Evolutionary conservation across 371 early-diverging fungal genomes (phyloP).

Genomic region (Mortierella sp.): DNA sequence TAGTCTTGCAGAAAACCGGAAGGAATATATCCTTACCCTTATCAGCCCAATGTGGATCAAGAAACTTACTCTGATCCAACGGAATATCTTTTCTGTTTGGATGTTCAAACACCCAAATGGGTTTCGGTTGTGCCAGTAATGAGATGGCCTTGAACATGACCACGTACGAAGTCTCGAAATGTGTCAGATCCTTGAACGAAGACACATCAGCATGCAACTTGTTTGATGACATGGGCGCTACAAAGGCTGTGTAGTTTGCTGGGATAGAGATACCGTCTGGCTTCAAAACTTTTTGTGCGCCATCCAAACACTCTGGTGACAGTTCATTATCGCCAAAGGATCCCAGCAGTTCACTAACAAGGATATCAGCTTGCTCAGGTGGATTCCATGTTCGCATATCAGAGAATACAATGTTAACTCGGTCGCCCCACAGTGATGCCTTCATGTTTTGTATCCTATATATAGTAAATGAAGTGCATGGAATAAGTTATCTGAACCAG

Average conservation of each 20-base stretch:
- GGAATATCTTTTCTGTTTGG: conserved; percentile 66
- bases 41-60: background rate
- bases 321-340: conserved; percentile 98
- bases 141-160: conserved; percentile 88
- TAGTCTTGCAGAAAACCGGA: too few relatives aligned
- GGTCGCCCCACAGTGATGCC: conserved; percentile 81
- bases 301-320: conserved; percentile 96
- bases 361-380: conserved; percentile 85
- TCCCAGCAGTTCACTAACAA: conserved; percentile 92
- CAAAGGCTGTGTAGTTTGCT: conserved; percentile 81
- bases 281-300: conserved; percentile 89
- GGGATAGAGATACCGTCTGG: conserved; percentile 94
- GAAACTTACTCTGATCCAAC: conserved; percentile 37
- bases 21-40: background rate
- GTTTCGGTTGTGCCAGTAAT: conserved; percentile 74
- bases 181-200: conserved; percentile 72
- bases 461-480: background rate
- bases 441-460: conserved; percentile 82
- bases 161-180: conserved; percentile 92
- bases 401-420: conserved; percentile 84
- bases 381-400: conserved; percentile 95
- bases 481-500: background rate
- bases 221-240: conserved; percentile 89
- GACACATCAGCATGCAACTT: conserved; percentile 77
- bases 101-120: conserved; percentile 89